These are phyloP conservation scores for Rhynchospora pubera DNA, from an alignment of 176 grass and related monocot species.

Conservation along the genomic window DNA sequence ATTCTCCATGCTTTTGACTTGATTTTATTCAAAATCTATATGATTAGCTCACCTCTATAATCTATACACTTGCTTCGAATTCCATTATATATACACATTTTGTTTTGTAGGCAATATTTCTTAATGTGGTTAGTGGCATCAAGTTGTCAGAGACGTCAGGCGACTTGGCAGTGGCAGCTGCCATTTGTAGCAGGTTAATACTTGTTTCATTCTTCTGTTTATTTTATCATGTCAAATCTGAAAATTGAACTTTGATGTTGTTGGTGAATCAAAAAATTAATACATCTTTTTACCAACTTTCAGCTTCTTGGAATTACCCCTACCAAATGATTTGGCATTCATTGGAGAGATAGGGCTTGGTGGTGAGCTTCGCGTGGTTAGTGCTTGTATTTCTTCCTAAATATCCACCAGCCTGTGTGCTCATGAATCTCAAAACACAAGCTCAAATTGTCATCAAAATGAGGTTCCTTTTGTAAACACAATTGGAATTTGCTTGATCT, in stretches of 20 bases:
- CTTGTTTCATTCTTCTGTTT: not conserved
- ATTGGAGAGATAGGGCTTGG: slow-evolving; percentile 90
- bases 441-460: not conserved
- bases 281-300: slow-evolving; percentile 9
- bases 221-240: not conserved
- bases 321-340: slow-evolving; percentile 89
- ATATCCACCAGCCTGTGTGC: not conserved
- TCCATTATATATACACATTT: slow-evolving; percentile 17
- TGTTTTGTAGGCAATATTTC: slow-evolving; percentile 56
- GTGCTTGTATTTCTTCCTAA: slow-evolving; percentile 9
- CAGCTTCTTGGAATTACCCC: slow-evolving; percentile 87
- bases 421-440: not conserved
- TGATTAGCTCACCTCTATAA: slow-evolving; percentile 8
- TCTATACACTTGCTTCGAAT: not conserved
- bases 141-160: slow-evolving; percentile 79
- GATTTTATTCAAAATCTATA: slow-evolving; percentile 9
- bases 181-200: slow-evolving; percentile 88
- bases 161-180: slow-evolving; percentile 83
- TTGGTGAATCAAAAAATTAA: not conserved
- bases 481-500: not conserved
- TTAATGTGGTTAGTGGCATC: slow-evolving; percentile 91
- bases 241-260: not conserved
- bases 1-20: slow-evolving; percentile 12
- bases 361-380: slow-evolving; percentile 79
- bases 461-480: not conserved